Base-by-base conservation (phyloP, 106 monocot genomes). In the Dendrobium officinale region DNA sequence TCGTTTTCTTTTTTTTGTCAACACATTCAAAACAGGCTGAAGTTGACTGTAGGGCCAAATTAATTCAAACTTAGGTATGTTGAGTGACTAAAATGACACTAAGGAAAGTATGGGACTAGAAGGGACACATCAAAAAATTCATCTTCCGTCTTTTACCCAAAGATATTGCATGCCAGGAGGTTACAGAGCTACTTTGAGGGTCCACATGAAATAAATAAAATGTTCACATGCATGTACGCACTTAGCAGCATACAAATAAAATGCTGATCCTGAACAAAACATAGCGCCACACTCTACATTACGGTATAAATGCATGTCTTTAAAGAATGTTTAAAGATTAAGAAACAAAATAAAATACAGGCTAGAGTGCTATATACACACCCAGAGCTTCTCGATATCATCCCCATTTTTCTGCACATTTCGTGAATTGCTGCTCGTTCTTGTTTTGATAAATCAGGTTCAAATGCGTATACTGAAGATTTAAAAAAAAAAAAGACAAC, bases 361-460 rank as follows among this genome's bases (percentile, higher is more conserved):
- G 9, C 2, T 4, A 45, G 16, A 29, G 74, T n/a, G 43, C 51
- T 51, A 20, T 37, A 70, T 27, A 83, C 90, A 85, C 81, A 95
- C 95, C 95, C 95, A 80, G 84, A 77, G 81, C 95, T 95, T 85
- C 85, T 92, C 49, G 95, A 95, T 80, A 79, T 72, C 91, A 95
- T 86, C 27, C 95, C 95, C 89, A 89, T 90, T 83, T 91, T 92
- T 79, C 80, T 81, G 81, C 92, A 95, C 82, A 95, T 81, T 79
- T 79, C 72, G 77, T 95, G 95, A 76, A 92, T 73, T 72, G 80
- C 84, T 84, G 89, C 90, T 31, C 95, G 83, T 76, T 95, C 95
- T 68, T 76, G 54, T 73, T 89, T 95, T 20, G 87, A 92, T 74
- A 95, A 79, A 81, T 84, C 86, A 78, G 91, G 83, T 80, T 92